Evolutionary conservation across 805 yeast species (phyloP), one percentile per base, ranked within the genome.

Genomic region (Candida silvicultrix): DNA sequence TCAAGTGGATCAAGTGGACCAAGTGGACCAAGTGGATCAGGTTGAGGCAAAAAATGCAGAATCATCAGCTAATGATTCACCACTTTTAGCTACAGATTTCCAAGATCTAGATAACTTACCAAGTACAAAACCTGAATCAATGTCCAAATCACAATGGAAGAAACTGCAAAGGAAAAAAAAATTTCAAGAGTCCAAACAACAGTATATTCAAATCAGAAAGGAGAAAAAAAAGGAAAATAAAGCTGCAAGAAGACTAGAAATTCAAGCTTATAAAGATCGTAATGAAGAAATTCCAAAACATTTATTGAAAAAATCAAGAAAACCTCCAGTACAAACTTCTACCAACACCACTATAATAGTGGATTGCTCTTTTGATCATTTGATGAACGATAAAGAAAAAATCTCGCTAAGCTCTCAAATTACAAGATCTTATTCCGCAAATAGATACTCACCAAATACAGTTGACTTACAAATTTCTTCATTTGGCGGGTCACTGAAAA

Each of bases 361-460:
- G 51, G 99, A 92, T 65, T 92, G 99, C 66, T 85, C 77, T 15
- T 92, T 92, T 63, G 98, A 94, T 59, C 94, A 86, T 40, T 59
- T 85, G 57, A 94, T 94, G 99, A 78, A 75, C 34, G 86, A 81
- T 18, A 83, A 82, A 49, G 85, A 81, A 54, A 64, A 71, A 18
- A 76, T 77, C 2, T 86, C 96, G 19, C 65, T 92, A 58, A 77
- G 89, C 7, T 76, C 81, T 43, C 99, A 92, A 66, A 73, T 94
- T 42, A 80, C 92, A 3, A 73, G 97, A 48, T 75, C 88, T 42
- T 92, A 92, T 63, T 78, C 95, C 8, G 84, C 84, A 16, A 88
- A 85, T 60, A 77, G 85, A 54, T 76, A 78, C 43, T 77, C 86
- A 16, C 59, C 64, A 40, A 71, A 74, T 49, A 77, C 74, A 9